Conservation (phyloP, 1,284 basidiomycete genomes). For the Mycena citricolor region DNA sequence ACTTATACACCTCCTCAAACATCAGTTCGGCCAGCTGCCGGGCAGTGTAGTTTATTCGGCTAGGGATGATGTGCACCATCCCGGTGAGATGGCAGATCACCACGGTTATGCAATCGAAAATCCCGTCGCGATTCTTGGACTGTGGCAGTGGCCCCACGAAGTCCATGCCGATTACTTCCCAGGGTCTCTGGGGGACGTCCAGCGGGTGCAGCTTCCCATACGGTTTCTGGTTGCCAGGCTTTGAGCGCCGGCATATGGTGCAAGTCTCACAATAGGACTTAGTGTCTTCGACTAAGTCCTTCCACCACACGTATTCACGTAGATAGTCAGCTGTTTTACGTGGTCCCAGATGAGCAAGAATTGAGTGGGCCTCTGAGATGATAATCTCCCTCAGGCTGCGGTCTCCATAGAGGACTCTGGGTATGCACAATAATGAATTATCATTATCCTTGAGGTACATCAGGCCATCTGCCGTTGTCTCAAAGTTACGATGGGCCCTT, state of each 20-base stretch:
- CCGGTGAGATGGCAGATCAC: slow-evolving; percentile 35
- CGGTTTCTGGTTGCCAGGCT: slow-evolving; percentile 35
- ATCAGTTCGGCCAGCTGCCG: slow-evolving; percentile 39
- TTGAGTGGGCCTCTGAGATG: slow-evolving; percentile 36
- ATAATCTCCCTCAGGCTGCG: slow-evolving; percentile 34
- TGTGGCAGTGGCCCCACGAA: slow-evolving; percentile 36
- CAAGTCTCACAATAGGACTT: slow-evolving; percentile 36
- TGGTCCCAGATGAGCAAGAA: slow-evolving; percentile 41
- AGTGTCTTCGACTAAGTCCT: slow-evolving; percentile 28
- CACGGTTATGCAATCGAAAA: slow-evolving; percentile 34
- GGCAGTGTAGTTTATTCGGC: slow-evolving; percentile 20
- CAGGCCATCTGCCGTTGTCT: slow-evolving; percentile 23
- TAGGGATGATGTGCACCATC: slow-evolving; percentile 18
- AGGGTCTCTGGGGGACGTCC: slow-evolving; percentile 31
- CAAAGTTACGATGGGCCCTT: slow-evolving; percentile 29
- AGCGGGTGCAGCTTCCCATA: slow-evolving; percentile 31
- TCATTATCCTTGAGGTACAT: slow-evolving; percentile 26
- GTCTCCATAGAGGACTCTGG: slow-evolving; percentile 24
- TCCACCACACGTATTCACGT: slow-evolving; percentile 35
- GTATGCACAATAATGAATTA: slow-evolving; percentile 34
- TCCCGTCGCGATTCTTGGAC: slow-evolving; percentile 27
- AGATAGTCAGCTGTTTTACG: slow-evolving; percentile 33
- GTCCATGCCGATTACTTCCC: slow-evolving; percentile 36
- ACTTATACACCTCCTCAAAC: slow-evolving; percentile 36
- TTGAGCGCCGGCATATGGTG: slow-evolving; percentile 29